These are phyloP conservation scores for Jacaranda copaia DNA, from an alignment of 257 asterid species.

Conservation along the genomic window DNA sequence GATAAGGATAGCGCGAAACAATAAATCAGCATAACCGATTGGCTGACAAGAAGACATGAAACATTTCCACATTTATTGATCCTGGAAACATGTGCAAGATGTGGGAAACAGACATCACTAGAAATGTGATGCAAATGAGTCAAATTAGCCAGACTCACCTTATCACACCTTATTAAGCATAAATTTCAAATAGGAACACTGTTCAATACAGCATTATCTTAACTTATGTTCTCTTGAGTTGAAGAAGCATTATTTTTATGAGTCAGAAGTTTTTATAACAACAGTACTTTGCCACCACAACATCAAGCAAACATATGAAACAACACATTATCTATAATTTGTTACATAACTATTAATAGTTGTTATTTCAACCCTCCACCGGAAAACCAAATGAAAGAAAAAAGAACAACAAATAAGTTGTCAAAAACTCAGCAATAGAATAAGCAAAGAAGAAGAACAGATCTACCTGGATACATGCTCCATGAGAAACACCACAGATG, in stretches of 20 bases:
- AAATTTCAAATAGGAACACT: background rate
- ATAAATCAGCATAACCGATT: constrained; percentile 17
- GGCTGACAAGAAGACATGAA: constrained; percentile 7
- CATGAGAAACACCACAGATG: constrained; percentile 91
- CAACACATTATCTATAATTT: background rate
- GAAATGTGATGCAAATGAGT: constrained; percentile 31
- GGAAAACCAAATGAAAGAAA: constrained; percentile 6
- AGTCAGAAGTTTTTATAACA: background rate
- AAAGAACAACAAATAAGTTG: background rate
- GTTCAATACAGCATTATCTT: background rate
- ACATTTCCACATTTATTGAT: constrained; percentile 19
- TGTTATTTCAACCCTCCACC: constrained; percentile 22
- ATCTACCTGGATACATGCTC: constrained; percentile 97
- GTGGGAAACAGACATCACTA: constrained; percentile 14
- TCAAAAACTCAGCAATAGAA: constrained; percentile 2
- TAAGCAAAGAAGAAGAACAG: constrained; percentile 30
- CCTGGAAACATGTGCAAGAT: constrained; percentile 24
- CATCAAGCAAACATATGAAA: constrained; percentile 13
- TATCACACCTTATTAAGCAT: background rate
- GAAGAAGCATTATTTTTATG: background rate
- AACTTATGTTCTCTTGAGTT: constrained; percentile 6
- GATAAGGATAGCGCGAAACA: constrained; percentile 19
- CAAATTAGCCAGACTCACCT: background rate
- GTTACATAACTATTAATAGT: background rate
- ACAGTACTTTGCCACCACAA: constrained; percentile 11